Percentiles rank a stretch among this genome's conserved stretches.
Evolutionary conservation across 169 alveolate species (phyloP).

Genomic region (Cystoisospora suis): DNA sequence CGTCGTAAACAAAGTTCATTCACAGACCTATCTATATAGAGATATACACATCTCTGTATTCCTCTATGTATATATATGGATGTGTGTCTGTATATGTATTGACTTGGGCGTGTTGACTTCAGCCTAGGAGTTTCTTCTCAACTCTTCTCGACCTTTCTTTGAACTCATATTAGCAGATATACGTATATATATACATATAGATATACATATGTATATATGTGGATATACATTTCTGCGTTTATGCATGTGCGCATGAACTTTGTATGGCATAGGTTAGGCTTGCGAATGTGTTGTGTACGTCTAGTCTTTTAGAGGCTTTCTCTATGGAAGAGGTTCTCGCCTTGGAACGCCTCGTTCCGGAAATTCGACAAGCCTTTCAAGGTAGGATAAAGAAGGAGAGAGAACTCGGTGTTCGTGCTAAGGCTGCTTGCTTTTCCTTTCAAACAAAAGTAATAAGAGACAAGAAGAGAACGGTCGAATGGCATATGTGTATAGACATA

Average conservation of each 20-base stretch:
- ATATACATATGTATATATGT: background rate
- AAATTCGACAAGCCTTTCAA: conserved; percentile 47
- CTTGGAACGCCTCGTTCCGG: conserved; percentile 47
- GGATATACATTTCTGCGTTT: background rate
- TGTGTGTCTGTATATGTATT: background rate
- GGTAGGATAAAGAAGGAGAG: background rate
- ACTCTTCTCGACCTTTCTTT: background rate
- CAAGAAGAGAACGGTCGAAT: background rate
- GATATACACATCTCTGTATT: background rate
- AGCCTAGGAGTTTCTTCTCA: background rate
- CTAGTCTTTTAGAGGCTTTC: conserved; percentile 51
- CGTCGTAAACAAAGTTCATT: background rate
- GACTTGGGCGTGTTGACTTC: background rate
- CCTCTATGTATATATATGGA: background rate
- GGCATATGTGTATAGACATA: background rate
- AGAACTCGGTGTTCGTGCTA: background rate
- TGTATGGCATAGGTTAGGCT: background rate
- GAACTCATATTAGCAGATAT: background rate
- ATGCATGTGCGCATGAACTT: background rate
- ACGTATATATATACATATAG: too few relatives aligned
- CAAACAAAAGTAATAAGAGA: too few relatives aligned
- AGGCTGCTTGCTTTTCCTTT: background rate
- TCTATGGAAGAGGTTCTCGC: conserved; percentile 63
- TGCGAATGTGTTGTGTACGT: background rate
- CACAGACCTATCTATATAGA: background rate